Evolutionary conservation across 139 green algal species (phyloP).

Genomic region (Closterium sp.): DNA sequence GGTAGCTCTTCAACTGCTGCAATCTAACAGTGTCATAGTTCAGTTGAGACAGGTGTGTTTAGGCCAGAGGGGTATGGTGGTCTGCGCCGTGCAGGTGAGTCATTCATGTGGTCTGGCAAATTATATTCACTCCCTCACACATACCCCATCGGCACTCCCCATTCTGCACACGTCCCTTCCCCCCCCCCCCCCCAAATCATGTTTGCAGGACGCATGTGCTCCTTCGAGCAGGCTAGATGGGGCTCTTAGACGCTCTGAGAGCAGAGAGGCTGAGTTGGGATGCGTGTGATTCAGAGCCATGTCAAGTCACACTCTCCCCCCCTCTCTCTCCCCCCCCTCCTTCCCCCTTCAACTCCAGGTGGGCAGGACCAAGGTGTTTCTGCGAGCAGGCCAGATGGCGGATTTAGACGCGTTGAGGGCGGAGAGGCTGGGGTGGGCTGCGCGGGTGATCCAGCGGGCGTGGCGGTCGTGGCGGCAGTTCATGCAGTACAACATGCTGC

Average conservation of each 20-base stretch:
- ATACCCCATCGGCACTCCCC: too few relatives aligned
- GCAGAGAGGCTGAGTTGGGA: neutral
- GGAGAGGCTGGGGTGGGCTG: constrained; percentile 76
- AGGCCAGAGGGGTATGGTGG: too few relatives aligned
- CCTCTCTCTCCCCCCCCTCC: neutral
- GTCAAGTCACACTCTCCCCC: too few relatives aligned
- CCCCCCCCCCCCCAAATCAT: too few relatives aligned
- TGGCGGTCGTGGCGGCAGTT: constrained; percentile 29
- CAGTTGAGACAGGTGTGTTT: neutral
- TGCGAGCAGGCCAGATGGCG: constrained; percentile 81
- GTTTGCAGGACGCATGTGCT: too few relatives aligned
- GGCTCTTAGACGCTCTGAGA: neutral
- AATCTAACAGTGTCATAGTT: neutral
- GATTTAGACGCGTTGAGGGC: constrained; percentile 38
- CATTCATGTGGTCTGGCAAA: too few relatives aligned
- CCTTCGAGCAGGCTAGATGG: neutral
- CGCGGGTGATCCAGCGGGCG: constrained; percentile 60
- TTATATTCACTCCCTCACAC: too few relatives aligned
- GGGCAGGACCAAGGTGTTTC: constrained; percentile 83
- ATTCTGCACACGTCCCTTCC: too few relatives aligned
- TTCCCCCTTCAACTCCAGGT: constrained; percentile 16
- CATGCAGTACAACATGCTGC: neutral
- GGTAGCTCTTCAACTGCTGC: neutral
- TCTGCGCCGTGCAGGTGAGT: too few relatives aligned
- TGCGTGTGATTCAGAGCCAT: neutral